Evolutionary conservation across 495 filamentous ascomycete genomes (phyloP), one percentile per base, ranked within the genome.

Genomic region (Xylaria bambusicola): DNA sequence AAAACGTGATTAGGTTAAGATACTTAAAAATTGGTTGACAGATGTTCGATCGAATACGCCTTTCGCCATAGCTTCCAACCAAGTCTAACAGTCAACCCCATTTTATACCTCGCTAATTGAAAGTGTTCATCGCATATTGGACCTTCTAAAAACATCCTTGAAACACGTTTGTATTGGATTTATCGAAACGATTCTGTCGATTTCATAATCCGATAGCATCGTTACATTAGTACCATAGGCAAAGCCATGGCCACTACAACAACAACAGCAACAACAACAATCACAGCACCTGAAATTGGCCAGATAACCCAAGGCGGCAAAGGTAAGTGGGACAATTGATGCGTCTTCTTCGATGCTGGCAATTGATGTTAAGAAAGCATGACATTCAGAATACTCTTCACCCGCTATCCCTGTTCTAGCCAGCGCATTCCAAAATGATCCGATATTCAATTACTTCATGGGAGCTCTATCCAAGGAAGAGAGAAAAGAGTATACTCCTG

Each of bases 401-500:
- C 7, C 17, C 8, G 50, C 35, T 3, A 18, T 29, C 13, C 50
- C 33, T 5, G 50, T 53, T 18, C 50, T 53, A 13, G 41, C 50
- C 0, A 12, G 6, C 1, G 50, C 50, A 40, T 53, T 53, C 35
- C 50, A 23, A 18, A 41, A 53, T n/a, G 50, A 53, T 20, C 50
- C 50, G 5, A 23, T 53, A 13, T 53, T 53, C 50, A 40, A 53
- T 23, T 41, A 53, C 20, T 53, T 53, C 7, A 53, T 53, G 50
- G 50, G 50, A 3, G 50, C 50, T 6, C 35, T 53, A 18, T 53
- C 52, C 3, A 40, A 31, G 1, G 41, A 56, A n/a, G 26, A 56
- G 40, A 24, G 52, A 8, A 33, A 33, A 9, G 41, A 56, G 9
- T 44, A 21, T 26, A 38, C 46, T 6, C 40, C 52, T 23, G 5